phyloP scores from a whole-genome alignment of 257 asterid species.

The Ajuga chamaepitys region DNA sequence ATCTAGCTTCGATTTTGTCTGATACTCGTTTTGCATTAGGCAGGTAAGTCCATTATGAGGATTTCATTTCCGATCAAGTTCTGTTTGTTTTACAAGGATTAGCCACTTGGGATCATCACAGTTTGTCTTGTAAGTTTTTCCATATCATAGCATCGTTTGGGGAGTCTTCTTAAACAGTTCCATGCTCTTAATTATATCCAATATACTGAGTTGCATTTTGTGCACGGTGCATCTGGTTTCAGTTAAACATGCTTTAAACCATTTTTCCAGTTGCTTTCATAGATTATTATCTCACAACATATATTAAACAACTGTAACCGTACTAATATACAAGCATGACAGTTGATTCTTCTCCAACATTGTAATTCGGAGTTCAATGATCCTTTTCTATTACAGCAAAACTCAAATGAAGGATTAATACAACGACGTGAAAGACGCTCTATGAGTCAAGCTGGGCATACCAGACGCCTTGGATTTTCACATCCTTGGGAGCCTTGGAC shows the following conservation, averaged over 20 bases:
- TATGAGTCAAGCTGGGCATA: constrained; percentile 84
- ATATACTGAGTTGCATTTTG: background rate
- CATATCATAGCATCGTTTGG: too few relatives aligned
- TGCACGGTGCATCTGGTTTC: background rate
- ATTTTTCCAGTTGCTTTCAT: background rate
- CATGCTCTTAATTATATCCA: background rate
- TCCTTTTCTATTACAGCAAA: constrained; percentile 31
- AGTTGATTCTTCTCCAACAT: too few relatives aligned
- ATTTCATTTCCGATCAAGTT: too few relatives aligned
- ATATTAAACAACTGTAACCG: background rate
- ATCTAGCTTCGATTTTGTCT: background rate
- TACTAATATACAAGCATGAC: constrained; percentile 32
- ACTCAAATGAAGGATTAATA: constrained; percentile 23
- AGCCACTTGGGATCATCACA: too few relatives aligned
- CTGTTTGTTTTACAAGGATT: too few relatives aligned
- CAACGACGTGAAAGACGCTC: constrained; percentile 11
- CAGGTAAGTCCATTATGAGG: too few relatives aligned
- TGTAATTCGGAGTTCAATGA: background rate
- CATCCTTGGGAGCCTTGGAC: constrained; percentile 89
- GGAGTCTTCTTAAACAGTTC: background rate
- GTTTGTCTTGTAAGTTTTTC: too few relatives aligned
- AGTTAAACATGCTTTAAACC: background rate
- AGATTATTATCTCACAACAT: background rate
- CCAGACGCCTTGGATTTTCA: constrained; percentile 94
- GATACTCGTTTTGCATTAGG: background rate